Conservation (phyloP, 176 grass and related monocot species). For the Chrysopogon serrulatus region DNA sequence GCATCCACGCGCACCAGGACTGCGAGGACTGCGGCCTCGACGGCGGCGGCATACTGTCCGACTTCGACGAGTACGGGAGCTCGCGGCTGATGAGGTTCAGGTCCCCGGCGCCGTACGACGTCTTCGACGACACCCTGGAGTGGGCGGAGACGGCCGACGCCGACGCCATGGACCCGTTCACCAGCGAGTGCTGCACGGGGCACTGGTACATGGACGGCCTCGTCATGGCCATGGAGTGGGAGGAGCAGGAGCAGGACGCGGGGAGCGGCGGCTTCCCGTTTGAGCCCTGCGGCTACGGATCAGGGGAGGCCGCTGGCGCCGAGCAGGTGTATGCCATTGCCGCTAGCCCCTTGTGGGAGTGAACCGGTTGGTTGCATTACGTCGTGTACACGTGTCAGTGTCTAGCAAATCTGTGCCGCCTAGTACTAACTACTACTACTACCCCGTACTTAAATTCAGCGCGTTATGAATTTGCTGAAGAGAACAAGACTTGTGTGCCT, state of each 20-base stretch:
- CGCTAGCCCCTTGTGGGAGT: slow-evolving; percentile 31
- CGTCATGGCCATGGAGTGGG: slow-evolving; percentile 32
- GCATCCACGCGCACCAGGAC: slow-evolving; percentile 36
- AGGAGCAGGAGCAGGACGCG: slow-evolving; percentile 23
- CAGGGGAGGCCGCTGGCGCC: slow-evolving; percentile 20
- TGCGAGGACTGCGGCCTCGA: slow-evolving; percentile 77
- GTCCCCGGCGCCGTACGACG: slow-evolving; percentile 12
- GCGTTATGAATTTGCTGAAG: not conserved
- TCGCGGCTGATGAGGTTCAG: not conserved
- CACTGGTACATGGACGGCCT: slow-evolving; percentile 59
- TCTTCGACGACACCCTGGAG: slow-evolving; percentile 12
- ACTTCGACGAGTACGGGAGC: slow-evolving; percentile 25
- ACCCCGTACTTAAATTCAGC: not conserved
- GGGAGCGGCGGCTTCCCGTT: slow-evolving; percentile 16
- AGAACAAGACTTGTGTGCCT: not conserved
- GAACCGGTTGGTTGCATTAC: not conserved
- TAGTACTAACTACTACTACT: too few species aligned
- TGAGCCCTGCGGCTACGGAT: not conserved
- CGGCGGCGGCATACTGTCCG: slow-evolving; percentile 36
- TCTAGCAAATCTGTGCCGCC: not conserved
- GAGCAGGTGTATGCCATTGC: slow-evolving; percentile 36
- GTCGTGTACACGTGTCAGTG: not conserved
- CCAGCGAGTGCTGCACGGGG: slow-evolving; percentile 22
- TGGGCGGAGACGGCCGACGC: slow-evolving; percentile 28
- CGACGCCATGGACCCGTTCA: not conserved